Evolutionary conservation across 495 filamentous ascomycete genomes (phyloP), one percentile per base, ranked within the genome.

Genomic region (Aspergillus coremiiformis): DNA sequence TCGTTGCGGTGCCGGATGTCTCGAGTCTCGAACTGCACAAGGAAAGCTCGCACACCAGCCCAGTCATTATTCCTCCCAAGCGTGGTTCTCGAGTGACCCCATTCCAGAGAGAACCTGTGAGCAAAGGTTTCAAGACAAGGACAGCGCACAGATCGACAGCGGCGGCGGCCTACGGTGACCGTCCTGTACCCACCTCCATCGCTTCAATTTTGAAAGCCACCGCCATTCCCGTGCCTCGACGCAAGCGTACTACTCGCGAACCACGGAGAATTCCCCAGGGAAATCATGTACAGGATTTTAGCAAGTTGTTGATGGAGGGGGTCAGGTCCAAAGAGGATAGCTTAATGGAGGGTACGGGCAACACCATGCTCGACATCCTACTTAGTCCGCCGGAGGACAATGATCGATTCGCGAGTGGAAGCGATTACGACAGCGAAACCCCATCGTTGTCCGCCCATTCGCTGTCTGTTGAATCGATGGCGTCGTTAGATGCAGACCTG

Each of bases 401-500:
- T n/a, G 71, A 74, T 7, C 62, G 60, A 29, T 57, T 60, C 15
- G 47, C 64, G 5, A 44, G 58, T 24, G 65, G 49, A 26, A 70
- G 69, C 46, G 71, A 76, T n/a, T 65, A 58, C 5, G 73, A 71
- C n/a, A 52, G 61, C 15, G 73, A 69, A 19, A 51, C 63, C 9
- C 57, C 64, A 9, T 63, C 60, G 9, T 70, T 61, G 14, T 84
- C 79, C 1, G 58, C 66, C 1, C 69, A 72, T 24, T 83, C 83
- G 10, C 59, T 75, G 22, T 86, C 82, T 21, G 77, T 68, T 15
- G 81, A 81, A 42, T 86, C 83, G 0, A 76, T 81, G 49, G 83
- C 83, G 11, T 85, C 83, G 0, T 64, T 86, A 26, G 79, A 77
- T 14, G 71, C 74, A 24, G 82, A 83, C 51, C 54, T 63, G n/a